phyloP scores from a whole-genome alignment of 495 filamentous ascomycete genomes.

The Neurospora sp. region DNA sequence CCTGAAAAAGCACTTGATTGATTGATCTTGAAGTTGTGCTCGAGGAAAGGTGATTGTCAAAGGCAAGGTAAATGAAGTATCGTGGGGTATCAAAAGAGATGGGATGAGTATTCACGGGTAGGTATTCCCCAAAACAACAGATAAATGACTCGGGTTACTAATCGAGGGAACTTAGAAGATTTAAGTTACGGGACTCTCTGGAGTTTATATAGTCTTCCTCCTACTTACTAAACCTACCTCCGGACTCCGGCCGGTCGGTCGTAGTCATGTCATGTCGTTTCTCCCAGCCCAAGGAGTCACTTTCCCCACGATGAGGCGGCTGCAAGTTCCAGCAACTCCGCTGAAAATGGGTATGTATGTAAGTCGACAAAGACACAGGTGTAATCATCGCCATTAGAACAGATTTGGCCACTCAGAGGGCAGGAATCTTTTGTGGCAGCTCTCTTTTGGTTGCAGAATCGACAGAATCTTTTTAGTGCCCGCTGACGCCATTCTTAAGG shows the following conservation, averaged over 20 bases:
- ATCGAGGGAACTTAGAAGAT: not conserved
- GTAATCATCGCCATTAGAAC: not conserved
- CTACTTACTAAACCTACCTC: not conserved
- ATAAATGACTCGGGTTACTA: not conserved
- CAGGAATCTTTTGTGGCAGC: not conserved
- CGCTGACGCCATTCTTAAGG: conserved; percentile 20
- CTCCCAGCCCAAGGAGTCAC: not conserved
- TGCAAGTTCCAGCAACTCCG: not conserved
- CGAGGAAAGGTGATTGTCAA: not conserved
- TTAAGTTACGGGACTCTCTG: not conserved
- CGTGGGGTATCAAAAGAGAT: not conserved
- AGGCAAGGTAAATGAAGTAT: not conserved
- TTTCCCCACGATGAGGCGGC: not conserved
- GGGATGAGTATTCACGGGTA: not conserved
- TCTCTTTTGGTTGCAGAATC: not conserved
- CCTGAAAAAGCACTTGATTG: not conserved
- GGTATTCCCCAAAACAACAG: not conserved
- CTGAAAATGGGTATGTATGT: not conserved
- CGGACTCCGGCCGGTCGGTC: not conserved
- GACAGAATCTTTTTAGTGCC: conserved; percentile 10
- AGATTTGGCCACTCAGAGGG: not conserved
- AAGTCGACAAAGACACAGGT: not conserved
- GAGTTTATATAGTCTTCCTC: not conserved
- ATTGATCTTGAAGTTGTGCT: not conserved
- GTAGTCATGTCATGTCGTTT: not conserved